Conservation (phyloP, 257 asterid species). For the Datura wrightii region DNA sequence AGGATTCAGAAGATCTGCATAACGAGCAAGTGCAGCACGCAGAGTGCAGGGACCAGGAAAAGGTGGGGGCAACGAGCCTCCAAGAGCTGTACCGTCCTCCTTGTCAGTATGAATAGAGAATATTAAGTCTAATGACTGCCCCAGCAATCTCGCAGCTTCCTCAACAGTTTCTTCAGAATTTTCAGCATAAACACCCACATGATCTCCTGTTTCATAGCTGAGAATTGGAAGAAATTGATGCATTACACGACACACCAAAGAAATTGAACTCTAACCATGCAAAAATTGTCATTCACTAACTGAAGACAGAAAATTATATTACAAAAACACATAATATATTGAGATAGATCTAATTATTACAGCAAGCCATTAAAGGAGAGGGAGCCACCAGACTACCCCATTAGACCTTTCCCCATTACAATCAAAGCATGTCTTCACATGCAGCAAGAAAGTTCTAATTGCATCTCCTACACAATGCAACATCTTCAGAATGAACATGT, state of each 20-base stretch:
- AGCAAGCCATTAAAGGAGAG: background rate
- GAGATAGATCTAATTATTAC: background rate
- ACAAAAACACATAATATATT: background rate
- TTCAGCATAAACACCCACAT: slow-evolving; percentile 76
- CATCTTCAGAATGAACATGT: background rate
- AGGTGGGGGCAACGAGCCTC: slow-evolving; percentile 75
- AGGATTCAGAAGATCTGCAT: slow-evolving; percentile 75
- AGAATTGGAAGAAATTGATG: slow-evolving; percentile 28
- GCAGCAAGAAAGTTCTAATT: background rate
- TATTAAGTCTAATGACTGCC: slow-evolving; percentile 57
- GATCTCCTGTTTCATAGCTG: slow-evolving; percentile 87
- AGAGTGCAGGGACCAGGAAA: slow-evolving; percentile 82
- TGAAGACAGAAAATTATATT: background rate
- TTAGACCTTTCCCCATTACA: background rate
- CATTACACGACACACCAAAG: slow-evolving; percentile 3
- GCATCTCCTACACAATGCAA: background rate
- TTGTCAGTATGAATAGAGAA: slow-evolving; percentile 69
- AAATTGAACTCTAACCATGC: slow-evolving; percentile 2
- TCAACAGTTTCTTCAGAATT: slow-evolving; percentile 68
- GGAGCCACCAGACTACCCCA: background rate
- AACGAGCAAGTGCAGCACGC: slow-evolving; percentile 64
- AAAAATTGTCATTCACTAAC: slow-evolving; percentile 20
- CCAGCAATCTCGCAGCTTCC: slow-evolving; percentile 65
- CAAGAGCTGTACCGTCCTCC: slow-evolving; percentile 67
- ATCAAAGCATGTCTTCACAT: background rate